Conservation (phyloP, 345 rosid species). For the Brassica carinata region DNA sequence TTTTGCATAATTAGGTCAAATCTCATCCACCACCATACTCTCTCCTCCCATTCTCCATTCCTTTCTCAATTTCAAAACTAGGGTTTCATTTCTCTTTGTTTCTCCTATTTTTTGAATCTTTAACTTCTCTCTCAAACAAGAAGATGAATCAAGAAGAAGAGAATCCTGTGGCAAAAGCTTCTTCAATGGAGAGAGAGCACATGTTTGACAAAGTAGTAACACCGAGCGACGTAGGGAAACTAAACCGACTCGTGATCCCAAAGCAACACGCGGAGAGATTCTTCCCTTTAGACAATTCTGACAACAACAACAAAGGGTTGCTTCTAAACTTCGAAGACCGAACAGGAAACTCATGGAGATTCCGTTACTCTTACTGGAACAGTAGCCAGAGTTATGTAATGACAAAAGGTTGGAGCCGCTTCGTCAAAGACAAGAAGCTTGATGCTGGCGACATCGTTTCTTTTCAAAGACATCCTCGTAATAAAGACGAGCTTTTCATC, state of each 20-base stretch:
- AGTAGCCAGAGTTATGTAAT: slow-evolving; percentile 97
- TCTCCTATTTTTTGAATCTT: background rate
- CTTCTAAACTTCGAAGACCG: slow-evolving; percentile 85
- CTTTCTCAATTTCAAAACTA: slow-evolving; percentile 19
- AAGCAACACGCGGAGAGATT: slow-evolving; percentile 83
- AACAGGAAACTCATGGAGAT: slow-evolving; percentile 77
- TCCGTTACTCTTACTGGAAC: slow-evolving; percentile 95
- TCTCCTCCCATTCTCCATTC: slow-evolving; percentile 7
- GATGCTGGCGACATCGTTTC: slow-evolving; percentile 92
- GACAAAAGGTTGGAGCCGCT: slow-evolving; percentile 98
- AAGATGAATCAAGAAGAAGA: slow-evolving; percentile 53
- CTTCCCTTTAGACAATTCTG: slow-evolving; percentile 59
- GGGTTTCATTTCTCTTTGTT: slow-evolving; percentile 29
- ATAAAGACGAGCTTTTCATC: slow-evolving; percentile 64
- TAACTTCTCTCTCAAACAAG: slow-evolving; percentile 9
- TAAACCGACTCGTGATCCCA: slow-evolving; percentile 77
- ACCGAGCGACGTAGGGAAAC: slow-evolving; percentile 87
- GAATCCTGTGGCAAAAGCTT: slow-evolving; percentile 29
- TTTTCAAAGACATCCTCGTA: slow-evolving; percentile 66
- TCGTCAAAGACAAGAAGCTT: slow-evolving; percentile 96
- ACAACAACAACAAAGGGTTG: slow-evolving; percentile 63
- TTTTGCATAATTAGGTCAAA: slow-evolving; percentile 45
- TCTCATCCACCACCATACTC: slow-evolving; percentile 38
- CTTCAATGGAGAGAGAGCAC: slow-evolving; percentile 49
- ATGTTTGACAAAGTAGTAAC: slow-evolving; percentile 90